Evolutionary conservation across 257 asterid species (phyloP), one percentile per base, ranked within the genome.

Genomic region (Penstemon davidsonii): DNA sequence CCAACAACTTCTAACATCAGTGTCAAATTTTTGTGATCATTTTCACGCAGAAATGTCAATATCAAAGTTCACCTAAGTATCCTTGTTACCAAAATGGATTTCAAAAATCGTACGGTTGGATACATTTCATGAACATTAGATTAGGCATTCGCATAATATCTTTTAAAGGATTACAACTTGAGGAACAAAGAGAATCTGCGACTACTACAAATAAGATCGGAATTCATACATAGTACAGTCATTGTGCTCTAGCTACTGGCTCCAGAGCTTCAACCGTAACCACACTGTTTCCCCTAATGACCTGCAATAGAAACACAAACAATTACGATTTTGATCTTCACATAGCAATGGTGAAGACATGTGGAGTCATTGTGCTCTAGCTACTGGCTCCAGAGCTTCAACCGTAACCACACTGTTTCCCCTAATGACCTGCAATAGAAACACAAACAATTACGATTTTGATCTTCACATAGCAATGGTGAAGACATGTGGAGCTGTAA

Each of bases 211-310:
- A 40, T 49, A 41, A 49, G 72, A 37, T 38, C 19, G 62, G 38
- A 45, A 59, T 19, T 36, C 55, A 9, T 42, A 66, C 65, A 62
- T 19, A n/a, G 50, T 60, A 78, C 77, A 75, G 33, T 77, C 65
- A 86, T 76, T 84, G 95, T 6, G 91, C 65, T 80, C 84, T 81
- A 46, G 63, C 80, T 37, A 89, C 93, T 0, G 95, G 95, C 81
- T 91, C 97, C 1, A 88, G 88, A 19, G 96, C 97, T 86, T 91
- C 97, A 55, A 91, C 96, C 5, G 97, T 91, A 43, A 91, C 95
- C 73, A 91, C 95, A 36, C 97, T 91, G 71, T 89, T 91, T 36
- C 97, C 96, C 64, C 96, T 81, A 63, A 91, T 87, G 46, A 91
- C 96, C 97, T 91, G 82, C 74, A 77, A 47, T 1, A 62, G 43